phyloP scores from a whole-genome alignment of 2,329 filamentous ascomycete genomes.

The Saccharata proteae region DNA sequence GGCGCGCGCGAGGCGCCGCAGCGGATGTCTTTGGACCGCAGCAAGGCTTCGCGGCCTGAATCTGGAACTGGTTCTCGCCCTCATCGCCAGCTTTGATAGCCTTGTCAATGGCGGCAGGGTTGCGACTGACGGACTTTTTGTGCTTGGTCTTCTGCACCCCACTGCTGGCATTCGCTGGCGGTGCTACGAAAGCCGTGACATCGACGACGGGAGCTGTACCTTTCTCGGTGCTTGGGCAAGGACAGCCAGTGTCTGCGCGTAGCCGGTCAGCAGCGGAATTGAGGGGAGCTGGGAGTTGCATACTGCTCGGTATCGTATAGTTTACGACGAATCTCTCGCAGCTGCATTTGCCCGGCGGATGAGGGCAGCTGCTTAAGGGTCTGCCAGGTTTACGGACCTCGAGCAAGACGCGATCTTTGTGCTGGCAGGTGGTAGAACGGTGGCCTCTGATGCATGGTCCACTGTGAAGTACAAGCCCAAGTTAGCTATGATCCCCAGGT shows the following conservation, averaged over 20 bases:
- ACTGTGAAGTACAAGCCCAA: slow-evolving; percentile 29
- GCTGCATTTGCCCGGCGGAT: slow-evolving; percentile 49
- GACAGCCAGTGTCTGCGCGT: slow-evolving; percentile 17
- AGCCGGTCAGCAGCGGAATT: neutral
- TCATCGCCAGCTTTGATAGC: slow-evolving; percentile 18
- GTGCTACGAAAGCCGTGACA: too few relatives aligned
- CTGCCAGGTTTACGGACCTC: slow-evolving; percentile 61
- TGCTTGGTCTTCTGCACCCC: slow-evolving; percentile 21
- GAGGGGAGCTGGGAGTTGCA: slow-evolving; percentile 2
- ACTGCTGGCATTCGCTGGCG: slow-evolving; percentile 11
- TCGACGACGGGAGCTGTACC: slow-evolving; percentile 5
- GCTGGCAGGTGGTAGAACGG: slow-evolving; percentile 63
- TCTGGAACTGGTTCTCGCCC: slow-evolving; percentile 1
- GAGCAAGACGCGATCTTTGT: slow-evolving; percentile 56
- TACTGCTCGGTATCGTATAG: slow-evolving; percentile 29
- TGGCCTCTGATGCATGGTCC: slow-evolving; percentile 66
- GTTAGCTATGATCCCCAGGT: slow-evolving; percentile 1
- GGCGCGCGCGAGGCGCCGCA: neutral
- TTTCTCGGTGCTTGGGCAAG: slow-evolving; percentile 16
- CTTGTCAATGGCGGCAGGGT: slow-evolving; percentile 19
- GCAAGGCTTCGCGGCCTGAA: slow-evolving; percentile 2
- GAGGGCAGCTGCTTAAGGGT: slow-evolving; percentile 57
- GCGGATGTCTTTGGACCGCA: slow-evolving; percentile 2
- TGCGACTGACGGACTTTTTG: slow-evolving; percentile 18
- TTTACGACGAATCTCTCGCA: slow-evolving; percentile 49